Percentiles rank a stretch among this genome's conserved stretches.
phyloP scores from a whole-genome alignment of 495 filamentous ascomycete species.

The Lasiosphaeria miniovina region DNA sequence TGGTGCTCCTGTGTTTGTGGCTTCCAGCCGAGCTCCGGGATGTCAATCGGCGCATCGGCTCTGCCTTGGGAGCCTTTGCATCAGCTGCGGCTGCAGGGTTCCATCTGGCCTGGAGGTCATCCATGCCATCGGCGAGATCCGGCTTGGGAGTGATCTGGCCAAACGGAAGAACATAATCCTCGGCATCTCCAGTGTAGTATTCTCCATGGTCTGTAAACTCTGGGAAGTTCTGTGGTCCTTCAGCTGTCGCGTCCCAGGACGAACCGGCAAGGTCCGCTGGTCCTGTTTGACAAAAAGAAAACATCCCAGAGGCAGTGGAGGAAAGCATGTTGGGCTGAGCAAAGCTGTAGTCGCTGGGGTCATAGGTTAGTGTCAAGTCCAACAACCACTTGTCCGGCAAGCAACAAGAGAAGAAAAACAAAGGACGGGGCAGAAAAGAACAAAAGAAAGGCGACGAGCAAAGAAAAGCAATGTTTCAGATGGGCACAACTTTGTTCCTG shows the following conservation, averaged over 20 bases:
- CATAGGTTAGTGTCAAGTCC: slow-evolving; percentile 50
- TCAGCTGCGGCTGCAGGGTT: slow-evolving; percentile 32
- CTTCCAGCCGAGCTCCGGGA: slow-evolving; percentile 47
- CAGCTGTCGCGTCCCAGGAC: slow-evolving; percentile 50
- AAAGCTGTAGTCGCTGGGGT: slow-evolving; percentile 50
- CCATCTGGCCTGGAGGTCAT: slow-evolving; percentile 47
- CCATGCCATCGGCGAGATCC: slow-evolving; percentile 44
- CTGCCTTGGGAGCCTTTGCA: slow-evolving; percentile 35
- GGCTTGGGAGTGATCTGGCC: slow-evolving; percentile 49
- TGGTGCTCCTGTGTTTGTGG: slow-evolving; percentile 46
- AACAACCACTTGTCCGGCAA: slow-evolving; percentile 28
- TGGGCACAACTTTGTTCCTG: slow-evolving; percentile 52
- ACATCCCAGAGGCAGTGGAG: slow-evolving; percentile 46
- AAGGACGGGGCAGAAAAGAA: slow-evolving; percentile 30
- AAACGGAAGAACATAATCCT: slow-evolving; percentile 48
- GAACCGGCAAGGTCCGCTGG: slow-evolving; percentile 48
- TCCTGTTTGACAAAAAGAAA: slow-evolving; percentile 55
- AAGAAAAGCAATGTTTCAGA: slow-evolving; percentile 29
- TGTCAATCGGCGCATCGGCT: slow-evolving; percentile 47
- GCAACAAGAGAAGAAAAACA: slow-evolving; percentile 32
- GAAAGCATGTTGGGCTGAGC: slow-evolving; percentile 46
- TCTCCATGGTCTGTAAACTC: slow-evolving; percentile 35
- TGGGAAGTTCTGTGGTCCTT: slow-evolving; percentile 53
- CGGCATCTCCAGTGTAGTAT: slow-evolving; percentile 40
- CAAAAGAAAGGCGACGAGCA: slow-evolving; percentile 6